Base-by-base conservation (phyloP, 208 protist genomes). In the Leptomonas pyrrhocoris region DNA sequence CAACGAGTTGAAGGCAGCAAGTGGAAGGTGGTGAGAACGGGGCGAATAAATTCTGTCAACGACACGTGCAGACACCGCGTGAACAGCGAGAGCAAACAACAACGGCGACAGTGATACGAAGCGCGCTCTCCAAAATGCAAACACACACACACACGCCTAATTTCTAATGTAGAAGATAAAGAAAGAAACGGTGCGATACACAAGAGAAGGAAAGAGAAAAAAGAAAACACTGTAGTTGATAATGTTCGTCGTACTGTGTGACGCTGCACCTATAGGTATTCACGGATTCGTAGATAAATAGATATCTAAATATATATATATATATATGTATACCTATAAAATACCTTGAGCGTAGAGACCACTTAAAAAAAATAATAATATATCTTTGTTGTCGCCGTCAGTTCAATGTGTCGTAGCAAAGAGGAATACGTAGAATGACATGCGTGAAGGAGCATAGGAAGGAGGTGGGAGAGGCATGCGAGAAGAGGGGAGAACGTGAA, bases 101-200 rank as follows among this genome's bases (percentile, higher is more conserved):
- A 42, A 42, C 38, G 38, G 38, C 38, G 38, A 42, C 38, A 42
- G 38, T 42, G 9, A 42, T 13, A 48, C 34, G 43, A 48, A 7
- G 16, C 43, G 43, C 51, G 6, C 4, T 2, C 51, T 25, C 16
- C 6, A 13, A 12, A 3, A 56, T 34, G 48, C 31, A 62, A 0
- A 62, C 56, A 62, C 56, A 27, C 36, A 48, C 31, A 62, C 56
- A 49, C 6, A 48, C 56, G 2, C 51, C 11, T 2, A 48, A 48
- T 19, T 21, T 53, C 30, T 38, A 57, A 38, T 21, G 23, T n/a
- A 38, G 28, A 27, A 57, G 28, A 34, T 9, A 38, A 12, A 38
- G 51, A 57, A 27, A 57, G 51, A 57, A 28, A 38, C 23, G 21
- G 18, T 48, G 7, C 0, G 25, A 64, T 0, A 51, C 13, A 38